These are phyloP conservation scores for Pythium volutum DNA, from an alignment of 352 stramenopile species.

Conservation along the genomic window DNA sequence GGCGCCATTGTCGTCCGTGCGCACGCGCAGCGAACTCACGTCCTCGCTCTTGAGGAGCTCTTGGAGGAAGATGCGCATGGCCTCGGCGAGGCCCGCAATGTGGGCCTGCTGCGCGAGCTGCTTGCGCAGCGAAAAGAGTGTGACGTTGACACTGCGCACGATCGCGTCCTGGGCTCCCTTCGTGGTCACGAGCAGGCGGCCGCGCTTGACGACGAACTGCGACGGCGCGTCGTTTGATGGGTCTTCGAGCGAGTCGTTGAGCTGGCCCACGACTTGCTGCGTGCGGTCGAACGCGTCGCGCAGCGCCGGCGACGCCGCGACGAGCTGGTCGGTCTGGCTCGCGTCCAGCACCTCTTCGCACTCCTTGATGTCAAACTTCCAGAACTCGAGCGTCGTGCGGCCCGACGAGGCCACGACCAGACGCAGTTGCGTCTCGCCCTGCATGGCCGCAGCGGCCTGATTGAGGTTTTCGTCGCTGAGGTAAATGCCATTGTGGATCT, in stretches of 20 bases:
- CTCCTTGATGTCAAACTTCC: constrained; percentile 48
- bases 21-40: constrained; percentile 29
- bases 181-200: constrained; percentile 31
- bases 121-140: constrained; percentile 40
- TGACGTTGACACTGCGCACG: constrained; percentile 30
- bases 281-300: constrained; percentile 31
- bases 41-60: constrained; percentile 49
- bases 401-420: constrained; percentile 23
- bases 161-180: constrained; percentile 28
- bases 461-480: constrained; percentile 58
- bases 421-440: constrained; percentile 46
- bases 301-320: constrained; percentile 16
- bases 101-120: constrained; percentile 37
- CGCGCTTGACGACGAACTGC: constrained; percentile 34
- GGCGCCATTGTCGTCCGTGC: constrained; percentile 36
- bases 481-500: constrained; percentile 48
- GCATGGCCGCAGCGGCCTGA: constrained; percentile 38
- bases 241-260: constrained; percentile 39
- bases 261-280: constrained; percentile 23
- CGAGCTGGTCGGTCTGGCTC: constrained; percentile 24
- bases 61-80: constrained; percentile 37
- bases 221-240: constrained; percentile 28
- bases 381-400: constrained; percentile 33
- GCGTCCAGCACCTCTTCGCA: constrained; percentile 32
- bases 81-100: constrained; percentile 31